These are phyloP conservation scores for Ustilago lituana DNA, from an alignment of 1,284 basidiomycete species.

Conservation along the genomic window DNA sequence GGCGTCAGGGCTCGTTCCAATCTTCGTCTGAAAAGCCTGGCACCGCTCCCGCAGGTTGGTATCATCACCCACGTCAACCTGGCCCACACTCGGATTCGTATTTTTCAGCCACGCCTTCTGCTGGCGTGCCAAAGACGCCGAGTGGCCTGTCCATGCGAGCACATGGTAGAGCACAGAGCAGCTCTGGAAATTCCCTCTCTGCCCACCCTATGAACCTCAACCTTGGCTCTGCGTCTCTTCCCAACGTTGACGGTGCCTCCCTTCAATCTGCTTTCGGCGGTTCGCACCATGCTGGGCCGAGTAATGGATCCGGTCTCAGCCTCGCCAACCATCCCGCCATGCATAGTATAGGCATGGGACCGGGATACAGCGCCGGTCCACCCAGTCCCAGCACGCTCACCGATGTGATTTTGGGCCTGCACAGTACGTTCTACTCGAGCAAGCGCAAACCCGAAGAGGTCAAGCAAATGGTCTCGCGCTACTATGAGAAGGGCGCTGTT, in stretches of 20 bases:
- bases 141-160: constrained; percentile 34
- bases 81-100: constrained; percentile 49
- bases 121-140: constrained; percentile 35
- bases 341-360: constrained; percentile 32
- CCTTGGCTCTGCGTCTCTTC: constrained; percentile 17
- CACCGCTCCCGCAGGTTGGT: constrained; percentile 29
- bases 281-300: constrained; percentile 15
- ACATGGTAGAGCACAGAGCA: constrained; percentile 39
- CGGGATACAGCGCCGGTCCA: constrained; percentile 42
- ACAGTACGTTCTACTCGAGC: constrained; percentile 64
- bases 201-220: constrained; percentile 33
- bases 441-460: constrained; percentile 64
- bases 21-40: constrained; percentile 21
- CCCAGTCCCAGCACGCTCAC: constrained; percentile 66
- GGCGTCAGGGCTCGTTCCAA: constrained; percentile 31
- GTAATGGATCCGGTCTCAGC: constrained; percentile 26
- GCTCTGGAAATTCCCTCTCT: constrained; percentile 9
- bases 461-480: constrained; percentile 60
- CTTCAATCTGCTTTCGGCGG: constrained; percentile 32
- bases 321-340: constrained; percentile 34
- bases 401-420: constrained; percentile 64
- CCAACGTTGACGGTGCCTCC: constrained; percentile 25
- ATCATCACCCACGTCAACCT: constrained; percentile 53
- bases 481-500: constrained; percentile 63
- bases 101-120: constrained; percentile 32